Conservation (phyloP, 2,329 filamentous ascomycete genomes). For the Nigrospora oryzae region DNA sequence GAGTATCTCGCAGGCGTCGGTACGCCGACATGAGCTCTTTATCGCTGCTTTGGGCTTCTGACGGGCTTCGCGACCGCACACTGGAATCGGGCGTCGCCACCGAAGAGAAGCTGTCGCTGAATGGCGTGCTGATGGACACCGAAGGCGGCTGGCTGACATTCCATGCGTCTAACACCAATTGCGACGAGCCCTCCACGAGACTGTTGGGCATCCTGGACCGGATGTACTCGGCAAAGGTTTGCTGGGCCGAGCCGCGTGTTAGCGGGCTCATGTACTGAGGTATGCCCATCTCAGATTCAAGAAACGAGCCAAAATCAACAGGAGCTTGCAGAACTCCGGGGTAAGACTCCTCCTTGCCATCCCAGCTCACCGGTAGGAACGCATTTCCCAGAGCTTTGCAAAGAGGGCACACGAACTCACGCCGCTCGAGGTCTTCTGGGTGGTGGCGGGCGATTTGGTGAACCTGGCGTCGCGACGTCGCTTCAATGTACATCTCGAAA, state of each 20-base stretch:
- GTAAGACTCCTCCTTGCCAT: slow-evolving; percentile 77
- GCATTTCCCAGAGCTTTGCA: slow-evolving; percentile 95
- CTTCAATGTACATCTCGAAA: slow-evolving; percentile 85
- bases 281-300: slow-evolving; percentile 47
- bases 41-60: slow-evolving; percentile 29
- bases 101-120: slow-evolving; percentile 32
- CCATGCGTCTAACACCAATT: slow-evolving; percentile 32
- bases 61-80: slow-evolving; percentile 19
- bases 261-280: slow-evolving; percentile 13
- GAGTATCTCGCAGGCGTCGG: slow-evolving; percentile 49
- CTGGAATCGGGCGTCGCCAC: slow-evolving; percentile 25
- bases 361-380: slow-evolving; percentile 94
- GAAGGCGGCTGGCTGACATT: slow-evolving; percentile 22
- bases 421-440: slow-evolving; percentile 67
- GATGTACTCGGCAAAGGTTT: slow-evolving; percentile 29
- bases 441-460: slow-evolving; percentile 94
- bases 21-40: slow-evolving; percentile 53
- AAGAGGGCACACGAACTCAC: slow-evolving; percentile 92
- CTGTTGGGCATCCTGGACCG: slow-evolving; percentile 25
- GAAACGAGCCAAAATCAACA: slow-evolving; percentile 58
- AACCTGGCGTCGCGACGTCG: slow-evolving; percentile 73
- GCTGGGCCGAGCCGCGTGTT: slow-evolving; percentile 23
- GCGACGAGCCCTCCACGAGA: slow-evolving; percentile 28
- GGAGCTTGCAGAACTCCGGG: slow-evolving; percentile 60
- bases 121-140: slow-evolving; percentile 28